Base-by-base conservation (phyloP, 768 basidiomycete species). In the Tylopilus plumbeoviolaceoides region DNA sequence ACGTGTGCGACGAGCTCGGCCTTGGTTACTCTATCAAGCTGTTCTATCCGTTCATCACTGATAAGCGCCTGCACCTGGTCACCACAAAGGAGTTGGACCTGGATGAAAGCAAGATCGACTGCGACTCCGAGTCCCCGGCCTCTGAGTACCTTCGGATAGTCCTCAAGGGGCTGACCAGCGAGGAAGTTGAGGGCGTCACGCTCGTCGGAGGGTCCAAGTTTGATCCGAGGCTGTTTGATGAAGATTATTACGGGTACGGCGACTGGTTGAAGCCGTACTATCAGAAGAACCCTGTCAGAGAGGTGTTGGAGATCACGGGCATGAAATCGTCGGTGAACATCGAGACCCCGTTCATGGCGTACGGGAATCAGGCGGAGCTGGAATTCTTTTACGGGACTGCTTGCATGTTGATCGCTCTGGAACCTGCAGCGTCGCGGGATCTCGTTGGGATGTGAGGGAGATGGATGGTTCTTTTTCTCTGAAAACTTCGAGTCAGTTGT, bases 381-480 rank as follows among this genome's bases (percentile, higher is more conserved):
- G 38, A 17, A 0, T 58, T 11, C 41, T 58, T 57, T 47, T 58
- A 61, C 15, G 59, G 56, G 23, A 51, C 48, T 23, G 59, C 54
- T 4, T 61, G 53, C 47, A 54, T 61, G 53, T 36, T 61, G 43
- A 33, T 58, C 14, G 33, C 45, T 7, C 38, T 58, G 15, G 53
- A 36, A 45, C 42, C 53, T 0, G 51, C 48, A 0, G 53, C 39
- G 11, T 43, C 50, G 0, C 56, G 59, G n/a, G 21, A 25, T 0
- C 2, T 23, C 11, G 3, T 48, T 42, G 33, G 6, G 17, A 3
- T 30, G 42, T 44, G 23, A 46, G 27, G 8, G 21, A 18, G 15
- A 3, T 31, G 45, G 25, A 18, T 9, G 18, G 38, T 18, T 17
- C 5, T 25, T 14, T 23, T 35, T 7, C 1, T 2, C 7, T 30